Evolutionary conservation across 1,284 basidiomycete species (phyloP).

Genomic region (Leucoagaricus sp.): DNA sequence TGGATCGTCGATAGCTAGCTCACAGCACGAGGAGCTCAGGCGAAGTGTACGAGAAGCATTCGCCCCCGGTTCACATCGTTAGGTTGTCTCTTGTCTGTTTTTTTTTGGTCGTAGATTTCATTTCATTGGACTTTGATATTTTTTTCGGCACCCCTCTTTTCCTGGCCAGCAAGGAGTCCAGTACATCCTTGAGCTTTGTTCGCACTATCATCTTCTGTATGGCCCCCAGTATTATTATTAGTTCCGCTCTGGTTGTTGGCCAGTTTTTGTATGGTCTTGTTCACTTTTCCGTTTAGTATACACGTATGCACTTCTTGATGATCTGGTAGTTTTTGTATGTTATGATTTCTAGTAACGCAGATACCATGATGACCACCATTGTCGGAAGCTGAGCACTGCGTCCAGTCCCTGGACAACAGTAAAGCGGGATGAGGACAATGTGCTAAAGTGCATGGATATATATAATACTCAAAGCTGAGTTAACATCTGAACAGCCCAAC

Average conservation of each 20-base stretch:
- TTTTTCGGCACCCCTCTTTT: constrained; percentile 7
- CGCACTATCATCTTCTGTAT: constrained; percentile 10
- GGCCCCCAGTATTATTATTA: constrained; percentile 16
- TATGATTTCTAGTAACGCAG: constrained; percentile 1
- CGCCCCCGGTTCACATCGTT: constrained; percentile 56
- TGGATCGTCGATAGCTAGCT: constrained; percentile 60
- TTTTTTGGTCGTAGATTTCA: constrained; percentile 3
- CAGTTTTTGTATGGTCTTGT: constrained; percentile 15
- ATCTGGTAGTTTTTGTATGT: background rate
- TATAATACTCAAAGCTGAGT: background rate
- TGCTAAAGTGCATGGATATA: background rate
- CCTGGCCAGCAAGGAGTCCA: constrained; percentile 2
- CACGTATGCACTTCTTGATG: constrained; percentile 12
- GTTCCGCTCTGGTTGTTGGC: constrained; percentile 13
- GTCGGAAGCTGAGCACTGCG: background rate
- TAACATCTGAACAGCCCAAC: too few relatives aligned
- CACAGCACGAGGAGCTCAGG: constrained; percentile 73
- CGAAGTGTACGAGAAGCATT: constrained; percentile 81
- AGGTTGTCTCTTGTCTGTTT: constrained; percentile 17
- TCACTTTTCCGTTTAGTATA: constrained; percentile 6
- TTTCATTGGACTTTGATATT: constrained; percentile 11
- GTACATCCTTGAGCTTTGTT: constrained; percentile 1
- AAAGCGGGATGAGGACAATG: constrained; percentile 2
- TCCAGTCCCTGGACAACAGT: background rate
- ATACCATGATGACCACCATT: background rate